Conservation (phyloP, 495 filamentous ascomycete species). For the Tuber calosporum region DNA sequence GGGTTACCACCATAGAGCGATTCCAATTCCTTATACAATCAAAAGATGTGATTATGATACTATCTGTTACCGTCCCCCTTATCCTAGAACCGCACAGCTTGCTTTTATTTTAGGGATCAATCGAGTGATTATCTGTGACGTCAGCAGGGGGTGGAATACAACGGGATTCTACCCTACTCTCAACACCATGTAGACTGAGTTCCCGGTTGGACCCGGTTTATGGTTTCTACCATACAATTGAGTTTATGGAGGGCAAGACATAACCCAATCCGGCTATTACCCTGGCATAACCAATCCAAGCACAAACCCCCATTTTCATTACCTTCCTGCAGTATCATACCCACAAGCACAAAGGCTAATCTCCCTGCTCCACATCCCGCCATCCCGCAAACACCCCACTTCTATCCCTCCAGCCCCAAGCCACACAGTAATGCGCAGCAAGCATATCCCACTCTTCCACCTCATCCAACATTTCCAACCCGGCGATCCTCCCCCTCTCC, state of each 20-base stretch:
- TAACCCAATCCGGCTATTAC: not conserved
- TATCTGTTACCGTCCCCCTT: no score
- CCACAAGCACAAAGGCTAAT: not conserved
- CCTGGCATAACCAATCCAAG: not conserved
- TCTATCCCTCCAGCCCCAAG: conserved; percentile 66
- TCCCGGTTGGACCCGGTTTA: not conserved
- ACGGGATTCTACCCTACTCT: not conserved
- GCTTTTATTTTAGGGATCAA: no score
- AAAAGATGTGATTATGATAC: no score
- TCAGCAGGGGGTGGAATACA: not conserved
- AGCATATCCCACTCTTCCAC: conserved; percentile 89
- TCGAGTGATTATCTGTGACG: not conserved
- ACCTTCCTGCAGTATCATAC: not conserved
- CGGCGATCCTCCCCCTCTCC: conserved; percentile 75
- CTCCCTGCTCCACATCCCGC: conserved; percentile 30
- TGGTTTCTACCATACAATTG: not conserved
- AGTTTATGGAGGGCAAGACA: not conserved
- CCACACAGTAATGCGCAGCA: conserved; percentile 81
- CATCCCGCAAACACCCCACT: conserved; percentile 38
- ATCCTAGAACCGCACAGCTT: no score
- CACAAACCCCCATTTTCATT: not conserved
- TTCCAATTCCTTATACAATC: no score
- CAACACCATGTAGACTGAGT: not conserved
- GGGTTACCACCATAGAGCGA: no score
- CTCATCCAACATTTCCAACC: conserved; percentile 85